Evolutionary conservation across 2,329 filamentous ascomycete genomes (phyloP), one percentile per base, ranked within the genome.

Genomic region (Magnaporthiopsis incrustans): DNA sequence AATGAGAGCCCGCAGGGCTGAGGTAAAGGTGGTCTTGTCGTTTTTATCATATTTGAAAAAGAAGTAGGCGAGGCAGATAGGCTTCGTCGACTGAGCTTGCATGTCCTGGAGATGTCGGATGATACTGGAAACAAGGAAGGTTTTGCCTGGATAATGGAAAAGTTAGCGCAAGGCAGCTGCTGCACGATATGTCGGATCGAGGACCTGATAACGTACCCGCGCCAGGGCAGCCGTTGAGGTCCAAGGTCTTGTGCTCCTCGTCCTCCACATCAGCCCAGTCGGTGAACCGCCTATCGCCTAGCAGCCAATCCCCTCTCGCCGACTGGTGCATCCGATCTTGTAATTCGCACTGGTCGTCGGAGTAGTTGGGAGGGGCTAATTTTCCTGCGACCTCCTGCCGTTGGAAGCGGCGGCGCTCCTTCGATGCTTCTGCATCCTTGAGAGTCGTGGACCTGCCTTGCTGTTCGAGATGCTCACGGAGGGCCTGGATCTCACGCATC

Each of bases 211-310:
- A 30, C 30, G 30, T 35, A 59, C 58, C 58, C 4, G 58, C 58
- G 22, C 58, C 58, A 35, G 58, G 26, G 26, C 58, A 59, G 22
- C 57, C 57, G 15, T 59, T 59, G n/a, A 59, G 10, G 22, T 59
- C 11, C 27, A 59, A n/a, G 15, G 33, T 27, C 58, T n/a, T 35
- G 22, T 59, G 58, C 30, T 7, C 11, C 26, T 59, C 27, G n/a
- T 59, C 58, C 5, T 30, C n/a, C 1, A 59, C 32, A 59, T 59
- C 27, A 8, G 25, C 27, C 26, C 58, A 59, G 6, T 8, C 10
- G 33, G 11, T 22, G 15, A 59, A 59, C 12, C 30, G 6, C 11
- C 15, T 7, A 15, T 59, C 11, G 4, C 10, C 12, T 11, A 59
- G 22, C 15, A 59, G 27, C 57, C 57, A 59, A 10, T 59, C 27